phyloP scores from a whole-genome alignment of 257 asterid species.

The Forsythia viridissima region DNA sequence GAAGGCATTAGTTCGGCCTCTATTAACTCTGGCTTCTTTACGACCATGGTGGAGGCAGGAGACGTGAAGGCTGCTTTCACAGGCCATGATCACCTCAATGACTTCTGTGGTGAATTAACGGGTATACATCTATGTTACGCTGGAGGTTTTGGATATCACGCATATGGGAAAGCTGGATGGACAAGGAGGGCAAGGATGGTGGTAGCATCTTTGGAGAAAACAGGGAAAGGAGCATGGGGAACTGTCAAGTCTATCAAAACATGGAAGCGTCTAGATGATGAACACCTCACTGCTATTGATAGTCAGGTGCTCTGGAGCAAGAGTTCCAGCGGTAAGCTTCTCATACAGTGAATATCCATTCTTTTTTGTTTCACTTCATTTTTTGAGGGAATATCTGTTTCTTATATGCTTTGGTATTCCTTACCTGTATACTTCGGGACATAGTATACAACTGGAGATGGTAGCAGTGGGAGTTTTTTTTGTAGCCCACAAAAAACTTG shows the following conservation, averaged over 20 bases:
- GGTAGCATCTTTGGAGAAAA: constrained; percentile 67
- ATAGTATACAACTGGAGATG: neutral
- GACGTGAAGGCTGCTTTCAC: constrained; percentile 92
- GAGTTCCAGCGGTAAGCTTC: constrained; percentile 41
- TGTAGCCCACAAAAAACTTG: neutral
- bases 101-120: constrained; percentile 76
- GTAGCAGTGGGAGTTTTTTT: neutral
- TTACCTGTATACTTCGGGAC: neutral
- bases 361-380: neutral
- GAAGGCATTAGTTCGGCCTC: constrained; percentile 90
- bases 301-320: constrained; percentile 83
- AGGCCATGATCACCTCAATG: constrained; percentile 93
- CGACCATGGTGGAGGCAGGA: constrained; percentile 77
- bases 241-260: constrained; percentile 73
- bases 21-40: constrained; percentile 85
- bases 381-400: neutral
- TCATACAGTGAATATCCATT: neutral
- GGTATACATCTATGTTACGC: constrained; percentile 84
- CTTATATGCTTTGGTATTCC: neutral
- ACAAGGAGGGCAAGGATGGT: constrained; percentile 94
- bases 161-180: constrained; percentile 97
- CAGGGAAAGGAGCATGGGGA: constrained; percentile 79
- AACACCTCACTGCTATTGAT: constrained; percentile 65
- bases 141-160: constrained; percentile 97
- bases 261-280: constrained; percentile 85